Base-by-base conservation (phyloP, 1,139 yeast species). In the Yamadazyma triangularis region DNA sequence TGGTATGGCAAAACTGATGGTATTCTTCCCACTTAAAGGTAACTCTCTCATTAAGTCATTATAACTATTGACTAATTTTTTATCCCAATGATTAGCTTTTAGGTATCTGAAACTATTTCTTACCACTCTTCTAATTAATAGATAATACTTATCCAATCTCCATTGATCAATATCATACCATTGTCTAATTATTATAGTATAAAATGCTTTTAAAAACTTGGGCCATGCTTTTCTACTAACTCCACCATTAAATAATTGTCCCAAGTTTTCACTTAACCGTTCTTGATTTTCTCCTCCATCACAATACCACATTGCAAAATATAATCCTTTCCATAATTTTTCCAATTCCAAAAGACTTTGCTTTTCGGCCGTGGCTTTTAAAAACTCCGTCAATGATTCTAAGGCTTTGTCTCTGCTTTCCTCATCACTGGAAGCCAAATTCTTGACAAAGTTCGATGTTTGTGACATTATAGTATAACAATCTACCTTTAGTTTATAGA, bases 251-350 rank as follows among this genome's bases (percentile, higher is more conserved):
- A 71, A 73, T 29, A 91, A 62, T 29, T 60, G 68, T 0, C 93
- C 95, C 40, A 91, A 64, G 30, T 76, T 77, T 32, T 71, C 76
- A 3, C 96, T 95, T 27, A 91, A 65, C 36, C 80, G 64, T 55
- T 88, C 95, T 58, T 91, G 98, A 18, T 95, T 93, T 44, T 81
- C 70, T 19, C 96, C 94, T 48, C 93, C 76, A 58, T 91, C 98
- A 51, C 95, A 77, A 58, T 83, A 87, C 98, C 98, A 91, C 95
- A 91, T 86, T 18, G 87, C 79, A 54, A 70, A 91, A 58, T 82
- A 91, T 29, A 91, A 68, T 8, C 97, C 98, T 58, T 85, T 87
- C 96, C 97, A 91, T 36, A 91, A 64, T 55, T 89, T 88, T 45
- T 83, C 83, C 45, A 79, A 68, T 39, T 89, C 95, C 26, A 64